phyloP scores from a whole-genome alignment of 805 yeast species.

The Saturnispora diversa region DNA sequence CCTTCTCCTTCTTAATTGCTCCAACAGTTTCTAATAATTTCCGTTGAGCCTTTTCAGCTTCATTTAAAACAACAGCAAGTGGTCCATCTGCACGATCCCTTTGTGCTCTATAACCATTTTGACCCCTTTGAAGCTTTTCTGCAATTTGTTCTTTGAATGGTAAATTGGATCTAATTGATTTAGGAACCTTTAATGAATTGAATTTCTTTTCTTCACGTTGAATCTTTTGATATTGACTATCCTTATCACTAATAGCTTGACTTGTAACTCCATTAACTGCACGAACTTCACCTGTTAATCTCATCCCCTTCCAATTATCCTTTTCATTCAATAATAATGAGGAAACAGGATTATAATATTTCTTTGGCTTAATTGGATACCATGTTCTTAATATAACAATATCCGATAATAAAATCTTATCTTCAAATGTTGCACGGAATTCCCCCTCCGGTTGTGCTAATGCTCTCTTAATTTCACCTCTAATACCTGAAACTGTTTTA shows the following conservation, averaged over 20 bases:
- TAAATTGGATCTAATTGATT: slow-evolving; percentile 58
- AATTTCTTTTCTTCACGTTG: slow-evolving; percentile 81
- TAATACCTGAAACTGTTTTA: slow-evolving; percentile 91
- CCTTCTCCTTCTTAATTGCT: slow-evolving; percentile 81
- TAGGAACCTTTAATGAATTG: slow-evolving; percentile 84
- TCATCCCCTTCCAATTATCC: slow-evolving; percentile 91
- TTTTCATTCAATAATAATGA: slow-evolving; percentile 74
- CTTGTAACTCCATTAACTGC: slow-evolving; percentile 54
- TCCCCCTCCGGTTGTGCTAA: slow-evolving; percentile 90
- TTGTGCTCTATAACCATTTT: slow-evolving; percentile 71
- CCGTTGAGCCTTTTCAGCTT: slow-evolving; percentile 90
- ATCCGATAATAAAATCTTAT: slow-evolving; percentile 85
- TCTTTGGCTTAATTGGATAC: slow-evolving; percentile 89
- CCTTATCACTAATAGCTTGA: slow-evolving; percentile 45
- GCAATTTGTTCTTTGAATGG: slow-evolving; percentile 92
- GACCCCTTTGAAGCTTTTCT: slow-evolving; percentile 80
- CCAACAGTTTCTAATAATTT: slow-evolving; percentile 79
- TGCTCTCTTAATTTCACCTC: slow-evolving; percentile 97
- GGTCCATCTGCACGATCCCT: slow-evolving; percentile 31
- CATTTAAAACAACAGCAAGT: slow-evolving; percentile 78
- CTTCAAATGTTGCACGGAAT: slow-evolving; percentile 95
- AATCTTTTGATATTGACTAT: slow-evolving; percentile 54
- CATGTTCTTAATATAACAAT: slow-evolving; percentile 86
- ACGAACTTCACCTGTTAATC: slow-evolving; percentile 88
- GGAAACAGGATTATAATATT: slow-evolving; percentile 93